Evolutionary conservation across 768 basidiomycete species (phyloP).

Genomic region (Leccinum aurantiacum): DNA sequence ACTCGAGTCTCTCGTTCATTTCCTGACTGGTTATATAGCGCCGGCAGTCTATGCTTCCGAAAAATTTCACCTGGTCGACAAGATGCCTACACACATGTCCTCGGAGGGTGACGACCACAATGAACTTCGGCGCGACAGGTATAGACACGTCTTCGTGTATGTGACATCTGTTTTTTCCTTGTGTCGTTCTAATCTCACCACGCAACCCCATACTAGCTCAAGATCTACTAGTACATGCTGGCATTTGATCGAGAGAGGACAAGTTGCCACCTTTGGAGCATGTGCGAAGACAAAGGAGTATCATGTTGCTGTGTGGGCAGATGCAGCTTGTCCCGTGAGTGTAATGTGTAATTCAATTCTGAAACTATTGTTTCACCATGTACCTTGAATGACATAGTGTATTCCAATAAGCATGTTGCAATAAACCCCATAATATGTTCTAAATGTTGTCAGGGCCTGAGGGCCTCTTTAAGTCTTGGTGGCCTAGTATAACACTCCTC

Average conservation of each 20-base stretch:
- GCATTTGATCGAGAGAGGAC: constrained; percentile 42
- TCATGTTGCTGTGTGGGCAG: constrained; percentile 32
- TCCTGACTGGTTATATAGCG: no score
- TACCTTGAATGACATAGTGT: no score
- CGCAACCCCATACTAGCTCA: constrained; percentile 10
- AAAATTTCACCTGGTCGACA: constrained; percentile 16
- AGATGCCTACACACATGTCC: constrained; percentile 17
- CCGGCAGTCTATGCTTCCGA: no score
- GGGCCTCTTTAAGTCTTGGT: no score
- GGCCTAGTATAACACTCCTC: no score
- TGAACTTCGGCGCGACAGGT: constrained; percentile 29
- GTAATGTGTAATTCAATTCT: neutral
- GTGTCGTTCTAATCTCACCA: constrained; percentile 13
- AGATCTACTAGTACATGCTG: constrained; percentile 23
- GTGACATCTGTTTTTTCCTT: neutral
- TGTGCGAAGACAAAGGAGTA: constrained; percentile 52
- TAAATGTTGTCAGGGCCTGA: no score
- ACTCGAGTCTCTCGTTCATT: no score
- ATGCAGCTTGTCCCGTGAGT: constrained; percentile 23
- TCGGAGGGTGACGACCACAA: constrained; percentile 32
- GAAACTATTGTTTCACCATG: neutral
- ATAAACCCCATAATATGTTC: no score
- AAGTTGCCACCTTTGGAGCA: constrained; percentile 68
- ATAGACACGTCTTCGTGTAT: neutral
- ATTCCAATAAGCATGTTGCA: no score